Percentiles rank a stretch among this genome's conserved stretches.
Conservation (phyloP, 345 rosid genomes). For the Syzygium oleosum region DNA sequence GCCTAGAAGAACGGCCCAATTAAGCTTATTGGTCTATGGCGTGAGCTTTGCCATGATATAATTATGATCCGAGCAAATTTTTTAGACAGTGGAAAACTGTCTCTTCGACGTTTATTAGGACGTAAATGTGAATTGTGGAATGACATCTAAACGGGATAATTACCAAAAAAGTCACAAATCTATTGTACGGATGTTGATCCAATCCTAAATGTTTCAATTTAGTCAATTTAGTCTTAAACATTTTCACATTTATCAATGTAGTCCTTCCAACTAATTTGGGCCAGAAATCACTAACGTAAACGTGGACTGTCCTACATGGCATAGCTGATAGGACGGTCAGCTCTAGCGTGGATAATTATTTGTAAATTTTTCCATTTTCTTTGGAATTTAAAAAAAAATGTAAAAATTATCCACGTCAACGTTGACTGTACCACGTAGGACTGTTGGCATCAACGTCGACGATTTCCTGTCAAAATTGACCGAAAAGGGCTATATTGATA, state of each 20-base stretch:
- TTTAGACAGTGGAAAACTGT: no score
- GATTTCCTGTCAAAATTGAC: fast-evolving
- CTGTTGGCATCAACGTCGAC: fast-evolving
- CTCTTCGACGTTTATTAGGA: neutral
- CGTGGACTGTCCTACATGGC: fast-evolving
- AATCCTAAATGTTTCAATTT: neutral
- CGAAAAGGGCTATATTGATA: fast-evolving
- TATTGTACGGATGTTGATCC: fast-evolving
- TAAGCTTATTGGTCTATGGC: no score
- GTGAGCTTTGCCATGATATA: no score
- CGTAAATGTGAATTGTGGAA: neutral
- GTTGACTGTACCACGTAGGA: fast-evolving
- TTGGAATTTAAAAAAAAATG: fast-evolving
- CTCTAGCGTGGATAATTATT: fast-evolving
- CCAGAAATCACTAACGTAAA: fast-evolving
- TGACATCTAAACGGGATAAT: neutral
- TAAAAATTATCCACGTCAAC: no score
- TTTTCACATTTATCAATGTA: neutral
- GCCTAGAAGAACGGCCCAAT: no score
- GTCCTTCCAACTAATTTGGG: neutral
- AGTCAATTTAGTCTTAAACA: fast-evolving
- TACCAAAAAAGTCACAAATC: neutral
- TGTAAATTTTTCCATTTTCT: neutral
- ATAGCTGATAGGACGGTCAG: fast-evolving
- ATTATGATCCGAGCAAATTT: no score